phyloP scores from a whole-genome alignment of 768 basidiomycete genomes.

The Arthromyces matolae region DNA sequence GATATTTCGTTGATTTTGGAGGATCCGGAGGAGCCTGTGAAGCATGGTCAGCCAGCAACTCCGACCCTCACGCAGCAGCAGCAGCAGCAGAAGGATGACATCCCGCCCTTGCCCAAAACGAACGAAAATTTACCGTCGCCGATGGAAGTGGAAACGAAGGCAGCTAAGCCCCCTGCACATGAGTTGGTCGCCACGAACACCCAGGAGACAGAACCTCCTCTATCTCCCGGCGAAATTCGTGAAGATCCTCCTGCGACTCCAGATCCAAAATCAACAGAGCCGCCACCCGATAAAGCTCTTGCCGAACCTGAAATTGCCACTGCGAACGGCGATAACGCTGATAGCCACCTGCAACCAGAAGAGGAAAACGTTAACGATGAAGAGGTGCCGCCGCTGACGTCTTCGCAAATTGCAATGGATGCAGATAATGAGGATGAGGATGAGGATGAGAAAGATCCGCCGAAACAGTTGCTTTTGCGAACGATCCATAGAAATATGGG shows the following conservation, averaged over 20 bases:
- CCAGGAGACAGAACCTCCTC: too few relatives aligned
- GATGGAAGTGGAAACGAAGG: too few relatives aligned
- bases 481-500: conserved; percentile 35
- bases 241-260: background rate
- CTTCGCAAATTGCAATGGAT: background rate
- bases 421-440: background rate
- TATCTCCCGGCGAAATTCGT: background rate
- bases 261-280: background rate
- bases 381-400: too few relatives aligned
- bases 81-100: too few relatives aligned
- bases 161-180: too few relatives aligned
- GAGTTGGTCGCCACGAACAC: too few relatives aligned
- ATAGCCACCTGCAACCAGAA: too few relatives aligned
- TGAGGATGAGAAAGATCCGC: conserved; percentile 11
- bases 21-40: conserved; percentile 15
- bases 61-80: too few relatives aligned
- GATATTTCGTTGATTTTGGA: conserved; percentile 38
- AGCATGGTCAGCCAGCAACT: too few relatives aligned
- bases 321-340: background rate
- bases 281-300: background rate
- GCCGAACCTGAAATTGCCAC: background rate
- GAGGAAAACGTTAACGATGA: too few relatives aligned
- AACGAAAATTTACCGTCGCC: too few relatives aligned
- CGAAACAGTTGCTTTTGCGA: conserved; percentile 27
- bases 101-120: too few relatives aligned